These are phyloP conservation scores for Barnettozyma sucrosica DNA, from an alignment of 805 yeast genomes.

Conservation along the genomic window DNA sequence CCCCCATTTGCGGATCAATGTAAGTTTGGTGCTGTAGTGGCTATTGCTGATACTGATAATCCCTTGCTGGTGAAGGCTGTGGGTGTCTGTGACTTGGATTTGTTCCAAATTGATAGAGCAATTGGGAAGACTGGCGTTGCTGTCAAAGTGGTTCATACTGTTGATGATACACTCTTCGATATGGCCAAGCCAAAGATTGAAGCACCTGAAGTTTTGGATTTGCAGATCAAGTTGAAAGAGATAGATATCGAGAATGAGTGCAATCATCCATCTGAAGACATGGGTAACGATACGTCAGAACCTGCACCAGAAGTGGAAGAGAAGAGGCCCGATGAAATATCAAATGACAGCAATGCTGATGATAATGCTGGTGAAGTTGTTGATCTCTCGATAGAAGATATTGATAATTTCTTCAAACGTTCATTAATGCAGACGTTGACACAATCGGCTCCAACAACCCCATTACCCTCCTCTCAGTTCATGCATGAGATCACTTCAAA, in stretches of 20 bases:
- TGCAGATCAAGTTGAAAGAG: constrained; percentile 20
- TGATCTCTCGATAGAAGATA: constrained; percentile 53
- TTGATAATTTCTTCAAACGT: constrained; percentile 69
- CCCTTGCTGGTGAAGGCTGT: constrained; percentile 69
- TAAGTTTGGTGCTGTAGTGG: constrained; percentile 56
- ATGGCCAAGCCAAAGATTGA: constrained; percentile 41
- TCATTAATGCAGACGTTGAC: constrained; percentile 68
- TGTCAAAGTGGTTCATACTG: constrained; percentile 60
- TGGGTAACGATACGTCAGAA: background rate
- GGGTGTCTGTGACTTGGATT: constrained; percentile 51
- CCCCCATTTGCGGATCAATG: constrained; percentile 50
- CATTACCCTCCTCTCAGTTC: constrained; percentile 68
- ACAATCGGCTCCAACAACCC: constrained; percentile 49
- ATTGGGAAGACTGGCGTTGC: constrained; percentile 75
- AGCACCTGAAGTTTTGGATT: constrained; percentile 36
- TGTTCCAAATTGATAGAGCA: constrained; percentile 39
- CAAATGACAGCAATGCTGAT: constrained; percentile 4
- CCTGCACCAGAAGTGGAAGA: constrained; percentile 1
- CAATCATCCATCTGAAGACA: background rate
- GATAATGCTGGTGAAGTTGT: constrained; percentile 14
- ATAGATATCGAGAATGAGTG: constrained; percentile 14
- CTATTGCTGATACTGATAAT: constrained; percentile 51
- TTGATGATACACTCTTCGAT: constrained; percentile 58
- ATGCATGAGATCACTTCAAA: constrained; percentile 65
- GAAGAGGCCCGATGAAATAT: constrained; percentile 10